These are phyloP conservation scores for Penicillium crustosum DNA, from an alignment of 2,329 filamentous ascomycete species.

Conservation along the genomic window DNA sequence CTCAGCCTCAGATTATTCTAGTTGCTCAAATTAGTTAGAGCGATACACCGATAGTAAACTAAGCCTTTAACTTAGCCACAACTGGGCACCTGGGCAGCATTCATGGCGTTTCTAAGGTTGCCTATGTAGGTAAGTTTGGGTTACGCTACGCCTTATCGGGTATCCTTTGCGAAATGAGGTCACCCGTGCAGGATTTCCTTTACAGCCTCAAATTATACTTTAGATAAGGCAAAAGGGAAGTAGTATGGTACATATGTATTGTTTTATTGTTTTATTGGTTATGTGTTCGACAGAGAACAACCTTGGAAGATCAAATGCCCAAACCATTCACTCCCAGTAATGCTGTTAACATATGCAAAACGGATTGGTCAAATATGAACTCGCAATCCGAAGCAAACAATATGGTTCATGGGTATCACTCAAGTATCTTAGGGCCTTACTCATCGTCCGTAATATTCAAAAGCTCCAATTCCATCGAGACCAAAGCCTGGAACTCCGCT, in stretches of 20 bases:
- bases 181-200: background rate
- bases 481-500: constrained; percentile 59
- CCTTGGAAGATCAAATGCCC: background rate
- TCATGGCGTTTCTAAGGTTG: background rate
- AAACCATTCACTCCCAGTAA: constrained; percentile 4
- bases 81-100: background rate
- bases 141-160: constrained; percentile 8
- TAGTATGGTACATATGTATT: too few species aligned
- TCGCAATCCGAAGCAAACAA: constrained; percentile 9
- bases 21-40: background rate
- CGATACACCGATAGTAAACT: background rate
- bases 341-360: constrained; percentile 8
- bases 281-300: background rate
- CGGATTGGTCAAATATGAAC: constrained; percentile 8
- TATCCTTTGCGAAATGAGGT: constrained; percentile 8
- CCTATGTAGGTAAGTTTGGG: background rate
- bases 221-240: background rate
- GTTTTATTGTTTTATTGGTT: background rate
- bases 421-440: constrained; percentile 9
- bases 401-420: constrained; percentile 27
- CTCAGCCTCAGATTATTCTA: constrained; percentile 1
- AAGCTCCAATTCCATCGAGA: constrained; percentile 60
- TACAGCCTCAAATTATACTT: background rate
- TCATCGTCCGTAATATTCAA: constrained; percentile 57
- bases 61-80: constrained; percentile 2